These are phyloP conservation scores for Lunasporangiospora selenospora DNA, from an alignment of 192 early-diverging fungal genomes.

Conservation along the genomic window DNA sequence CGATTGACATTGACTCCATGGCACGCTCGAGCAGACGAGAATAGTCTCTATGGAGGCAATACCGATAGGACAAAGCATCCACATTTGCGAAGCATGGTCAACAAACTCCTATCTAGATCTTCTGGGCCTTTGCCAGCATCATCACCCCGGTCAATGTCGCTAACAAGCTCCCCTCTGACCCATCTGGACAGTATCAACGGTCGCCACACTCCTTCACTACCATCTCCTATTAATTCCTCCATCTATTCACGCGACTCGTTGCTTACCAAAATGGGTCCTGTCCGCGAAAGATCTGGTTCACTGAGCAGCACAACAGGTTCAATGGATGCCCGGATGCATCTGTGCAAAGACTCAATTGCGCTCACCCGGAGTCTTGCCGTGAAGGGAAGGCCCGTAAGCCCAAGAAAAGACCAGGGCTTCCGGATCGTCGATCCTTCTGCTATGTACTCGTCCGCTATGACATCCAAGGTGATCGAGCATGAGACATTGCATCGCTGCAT, in stretches of 20 bases:
- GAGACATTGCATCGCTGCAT: conserved; percentile 1
- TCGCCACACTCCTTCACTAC: neutral
- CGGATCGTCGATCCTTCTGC: conserved; percentile 16
- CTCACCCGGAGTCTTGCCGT: neutral
- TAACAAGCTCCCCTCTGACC: neutral
- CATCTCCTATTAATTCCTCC: neutral
- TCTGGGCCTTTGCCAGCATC: conserved; percentile 16
- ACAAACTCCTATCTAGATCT: conserved; percentile 24
- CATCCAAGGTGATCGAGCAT: conserved; percentile 1
- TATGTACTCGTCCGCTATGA: neutral
- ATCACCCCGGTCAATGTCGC: conserved; percentile 8
- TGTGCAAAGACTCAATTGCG: neutral
- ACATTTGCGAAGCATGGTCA: conserved; percentile 20
- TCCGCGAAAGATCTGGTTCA: too few relatives aligned
- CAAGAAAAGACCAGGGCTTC: conserved; percentile 13
- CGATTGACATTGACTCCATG: conserved; percentile 50
- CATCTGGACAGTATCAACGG: neutral
- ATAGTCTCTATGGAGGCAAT: conserved; percentile 38
- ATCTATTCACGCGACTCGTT: neutral
- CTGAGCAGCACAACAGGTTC: too few relatives aligned
- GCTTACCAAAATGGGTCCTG: too few relatives aligned
- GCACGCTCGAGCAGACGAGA: conserved; percentile 48
- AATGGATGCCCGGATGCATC: neutral
- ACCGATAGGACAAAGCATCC: neutral
- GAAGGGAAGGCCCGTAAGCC: neutral